phyloP scores from a whole-genome alignment of 768 basidiomycete species.

The Lactifluus echinatus region DNA sequence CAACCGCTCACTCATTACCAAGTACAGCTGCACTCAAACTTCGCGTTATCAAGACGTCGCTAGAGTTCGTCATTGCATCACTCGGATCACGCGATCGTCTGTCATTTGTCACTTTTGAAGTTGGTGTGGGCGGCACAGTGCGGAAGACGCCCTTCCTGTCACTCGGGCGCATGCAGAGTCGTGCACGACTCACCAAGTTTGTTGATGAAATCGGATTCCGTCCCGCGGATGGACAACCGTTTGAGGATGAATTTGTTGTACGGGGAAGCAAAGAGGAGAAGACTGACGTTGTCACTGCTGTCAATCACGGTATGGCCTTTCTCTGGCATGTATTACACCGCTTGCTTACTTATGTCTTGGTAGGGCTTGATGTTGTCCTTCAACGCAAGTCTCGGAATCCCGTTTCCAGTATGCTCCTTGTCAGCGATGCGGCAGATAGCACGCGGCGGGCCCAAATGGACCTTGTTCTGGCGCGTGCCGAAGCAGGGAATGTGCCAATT shows the following conservation, averaged over 20 bases:
- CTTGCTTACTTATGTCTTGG: background rate
- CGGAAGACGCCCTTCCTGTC: slow-evolving; percentile 91
- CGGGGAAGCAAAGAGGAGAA: slow-evolving; percentile 82
- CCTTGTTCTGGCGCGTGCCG: slow-evolving; percentile 90
- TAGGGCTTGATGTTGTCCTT: slow-evolving; percentile 70
- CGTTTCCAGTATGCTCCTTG: slow-evolving; percentile 83
- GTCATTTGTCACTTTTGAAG: slow-evolving; percentile 88
- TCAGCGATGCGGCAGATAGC: slow-evolving; percentile 88
- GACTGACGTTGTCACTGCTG: slow-evolving; percentile 96
- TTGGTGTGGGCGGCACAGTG: slow-evolving; percentile 72
- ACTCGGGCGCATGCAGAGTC: slow-evolving; percentile 59
- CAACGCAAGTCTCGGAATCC: slow-evolving; percentile 92
- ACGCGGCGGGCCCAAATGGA: slow-evolving; percentile 97
- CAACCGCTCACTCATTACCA: slow-evolving; percentile 58
- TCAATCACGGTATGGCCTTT: slow-evolving; percentile 70
- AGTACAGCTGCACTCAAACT: slow-evolving; percentile 81
- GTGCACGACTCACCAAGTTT: slow-evolving; percentile 63
- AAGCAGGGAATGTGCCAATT: slow-evolving; percentile 94
- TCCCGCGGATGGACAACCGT: slow-evolving; percentile 28
- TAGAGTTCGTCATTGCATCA: slow-evolving; percentile 79
- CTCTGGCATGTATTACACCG: background rate
- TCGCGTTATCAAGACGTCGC: slow-evolving; percentile 78
- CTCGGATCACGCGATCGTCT: slow-evolving; percentile 73
- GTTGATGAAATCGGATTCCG: slow-evolving; percentile 56
- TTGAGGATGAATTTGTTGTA: slow-evolving; percentile 49